Conservation (phyloP, 768 basidiomycete genomes). For the Chiua virens region DNA sequence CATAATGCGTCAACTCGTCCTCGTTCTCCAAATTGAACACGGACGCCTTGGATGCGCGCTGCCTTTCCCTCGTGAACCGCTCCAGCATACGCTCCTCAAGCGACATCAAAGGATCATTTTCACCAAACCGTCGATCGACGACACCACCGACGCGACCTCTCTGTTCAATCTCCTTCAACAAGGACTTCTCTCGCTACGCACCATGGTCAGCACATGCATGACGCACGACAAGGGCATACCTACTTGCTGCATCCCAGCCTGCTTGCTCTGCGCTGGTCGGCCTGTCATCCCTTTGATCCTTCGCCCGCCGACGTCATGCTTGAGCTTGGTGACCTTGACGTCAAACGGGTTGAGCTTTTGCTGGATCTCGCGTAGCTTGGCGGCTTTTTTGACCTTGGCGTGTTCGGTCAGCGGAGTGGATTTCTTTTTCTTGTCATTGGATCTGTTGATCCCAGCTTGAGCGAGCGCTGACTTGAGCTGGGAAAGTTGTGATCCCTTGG, state of each 20-base stretch:
- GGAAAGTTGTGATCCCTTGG: conserved; percentile 83
- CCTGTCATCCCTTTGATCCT: conserved; percentile 82
- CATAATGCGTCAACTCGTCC: conserved; percentile 89
- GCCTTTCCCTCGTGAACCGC: conserved; percentile 90
- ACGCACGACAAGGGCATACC: conserved; percentile 21
- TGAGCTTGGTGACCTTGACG: conserved; percentile 85
- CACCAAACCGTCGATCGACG: conserved; percentile 93
- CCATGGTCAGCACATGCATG: conserved; percentile 4
- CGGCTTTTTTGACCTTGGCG: conserved; percentile 79
- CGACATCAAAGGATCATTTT: conserved; percentile 90
- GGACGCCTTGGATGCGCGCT: conserved; percentile 70
- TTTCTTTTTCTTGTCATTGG: conserved; percentile 68
- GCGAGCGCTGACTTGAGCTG: conserved; percentile 88
- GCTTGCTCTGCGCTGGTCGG: conserved; percentile 84
- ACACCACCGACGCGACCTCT: conserved; percentile 85
- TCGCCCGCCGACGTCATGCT: conserved; percentile 90
- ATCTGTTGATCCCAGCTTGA: conserved; percentile 73
- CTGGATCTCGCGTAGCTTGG: conserved; percentile 81
- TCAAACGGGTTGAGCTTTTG: conserved; percentile 92
- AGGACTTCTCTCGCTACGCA: conserved; percentile 74
- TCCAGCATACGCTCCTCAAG: conserved; percentile 96
- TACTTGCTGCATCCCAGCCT: conserved; percentile 88
- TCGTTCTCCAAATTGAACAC: conserved; percentile 92
- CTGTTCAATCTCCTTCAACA: conserved; percentile 85
- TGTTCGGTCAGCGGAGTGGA: conserved; percentile 56